Evolutionary conservation across 1,284 basidiomycete genomes (phyloP), one percentile per base, ranked within the genome.

Genomic region (Kwoniella shivajii): DNA sequence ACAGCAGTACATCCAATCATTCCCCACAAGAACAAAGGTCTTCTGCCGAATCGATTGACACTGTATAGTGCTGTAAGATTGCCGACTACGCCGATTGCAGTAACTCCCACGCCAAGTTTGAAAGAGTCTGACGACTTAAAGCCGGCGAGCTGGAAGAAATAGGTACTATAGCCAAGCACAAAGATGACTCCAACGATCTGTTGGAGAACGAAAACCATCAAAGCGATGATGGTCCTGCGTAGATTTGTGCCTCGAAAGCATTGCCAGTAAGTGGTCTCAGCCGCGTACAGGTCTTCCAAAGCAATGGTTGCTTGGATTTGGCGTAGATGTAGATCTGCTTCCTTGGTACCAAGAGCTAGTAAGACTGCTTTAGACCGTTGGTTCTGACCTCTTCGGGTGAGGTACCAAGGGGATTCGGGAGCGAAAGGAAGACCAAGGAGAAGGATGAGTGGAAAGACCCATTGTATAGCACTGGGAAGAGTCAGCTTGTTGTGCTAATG

Each of bases 11-110:
- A 77, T 39, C 60, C 50, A 39, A 67, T 53, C 51, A 80, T 73
- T 24, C 80, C 81, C 33, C 54, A 61, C 47, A 79, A 63, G 73
- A 81, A 82, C 36, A 82, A 64, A 3, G 71, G 61, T 31, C 79
- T 70, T 36, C 79, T 72, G 6, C 79, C 79, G 49, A 77, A 59
- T 36, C 58, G 54, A 30, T 57, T 57, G 46, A 79, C 54, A 5
- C 48, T 33, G 36, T 58, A 46, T 50, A 63, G 56, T 9, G 64
- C 64, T 27, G 63, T 52, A 9, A 67, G 50, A 30, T 61, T 64
- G 24, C 68, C 64, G 26, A 61, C 43, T 20, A 66, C 46, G 16
- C 65, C 66, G 54, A 66, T 64, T 14, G 54, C 66, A 14, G 60
- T 65, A 51, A 72, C 69, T 18, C 73, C 75, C 24, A 80, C 69